Evolutionary conservation across 169 alveolate species (phyloP), one percentile per base, ranked within the genome.

Genomic region (Theileria sp.): DNA sequence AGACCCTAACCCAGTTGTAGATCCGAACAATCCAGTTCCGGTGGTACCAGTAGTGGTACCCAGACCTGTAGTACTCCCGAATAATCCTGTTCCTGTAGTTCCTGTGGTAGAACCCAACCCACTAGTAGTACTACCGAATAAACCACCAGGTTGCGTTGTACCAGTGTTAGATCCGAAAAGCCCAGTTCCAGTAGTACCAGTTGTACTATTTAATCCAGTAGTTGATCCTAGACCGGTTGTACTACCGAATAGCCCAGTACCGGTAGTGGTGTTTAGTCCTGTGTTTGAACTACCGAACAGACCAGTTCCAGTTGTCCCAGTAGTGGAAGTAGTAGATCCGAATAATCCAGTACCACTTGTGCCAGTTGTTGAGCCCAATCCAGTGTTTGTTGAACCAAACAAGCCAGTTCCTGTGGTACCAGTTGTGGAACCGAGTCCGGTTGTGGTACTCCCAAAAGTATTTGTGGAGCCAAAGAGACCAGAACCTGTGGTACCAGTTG

Each of bases 81-180:
- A 82, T 5, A 79, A 15, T 13, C 87, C 70, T 2, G 65, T 23
- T 34, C 85, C 85, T 25, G 86, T 72, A 13, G 77, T 32, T 72
- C 77, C 82, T 4, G 50, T 23, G 23, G 85, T 77, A 17, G 65
- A 72, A 15, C 85, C 60, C 51, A 56, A 12, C 3, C 38, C 54
- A 21, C 19, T 28, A 4, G 62, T 34, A 17, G 61, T 67, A 61
- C 21, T 67, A 19, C 89, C 89, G 28, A 81, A 75, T 7, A 73
- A 8, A 9, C 89, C 89, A n/a, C 88, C 88, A 26, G 75, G 28
- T 10, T 76, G 56, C 0, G 72, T 62, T 51, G 88, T 25, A 72
- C 25, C 10, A 1, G 74, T 5, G 7, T n/a, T n/a, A n/a, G 81
- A 58, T 38, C 88, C 88, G 21, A 81, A 81, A 4, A 81, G 60